Evolutionary conservation across 2,329 filamentous ascomycete species (phyloP), one percentile per base, ranked within the genome.

Genomic region (Colletotrichum sojae): DNA sequence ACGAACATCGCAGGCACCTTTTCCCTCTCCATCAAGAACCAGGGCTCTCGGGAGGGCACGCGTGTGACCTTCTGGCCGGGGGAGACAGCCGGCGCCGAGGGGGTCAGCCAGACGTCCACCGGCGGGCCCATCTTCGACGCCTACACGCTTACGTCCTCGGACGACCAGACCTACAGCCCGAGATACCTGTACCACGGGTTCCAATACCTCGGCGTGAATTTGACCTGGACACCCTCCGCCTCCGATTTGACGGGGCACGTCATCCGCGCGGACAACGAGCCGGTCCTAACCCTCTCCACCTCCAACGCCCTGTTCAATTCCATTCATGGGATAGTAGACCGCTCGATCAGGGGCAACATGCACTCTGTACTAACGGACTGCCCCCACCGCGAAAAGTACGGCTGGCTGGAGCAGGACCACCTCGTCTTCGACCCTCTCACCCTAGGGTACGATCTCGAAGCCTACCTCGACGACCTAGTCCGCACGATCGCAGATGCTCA

Each of bases 381-480:
- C 39, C 67, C 70, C 12, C 67, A 70, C 31, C 59, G 70, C 2
- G 70, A 69, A 51, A 71, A 62, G 22, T 68, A 64, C 27, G 68
- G 68, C 39, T 72, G 70, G 68, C n/a, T 71, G 6, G 70, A 71
- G 5, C 68, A 72, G 45, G 68, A 71, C 45, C 60, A 69, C 18
- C 22, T 72, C 8, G 63, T 69, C 20, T 72, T 71, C 39, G 59
- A 63, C 13, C 39, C 64, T 1, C 51, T 71, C 1, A 48, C 49
- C 4, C 12, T 46, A 2, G 59, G 63, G 6, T 72, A 64, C 31
- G 68, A 72, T 16, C 15, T 72, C 8, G 58, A 71, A 27, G 63
- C 63, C 13, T 72, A 71, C n/a, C 36, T 55, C 9, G 54, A 63
- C 52, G 60, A 66, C 36, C 45, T 72, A 8, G 48, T 72, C 45